These are phyloP conservation scores for Calonectria hongkongensis DNA, from an alignment of 2,329 filamentous ascomycete genomes.

Conservation along the genomic window DNA sequence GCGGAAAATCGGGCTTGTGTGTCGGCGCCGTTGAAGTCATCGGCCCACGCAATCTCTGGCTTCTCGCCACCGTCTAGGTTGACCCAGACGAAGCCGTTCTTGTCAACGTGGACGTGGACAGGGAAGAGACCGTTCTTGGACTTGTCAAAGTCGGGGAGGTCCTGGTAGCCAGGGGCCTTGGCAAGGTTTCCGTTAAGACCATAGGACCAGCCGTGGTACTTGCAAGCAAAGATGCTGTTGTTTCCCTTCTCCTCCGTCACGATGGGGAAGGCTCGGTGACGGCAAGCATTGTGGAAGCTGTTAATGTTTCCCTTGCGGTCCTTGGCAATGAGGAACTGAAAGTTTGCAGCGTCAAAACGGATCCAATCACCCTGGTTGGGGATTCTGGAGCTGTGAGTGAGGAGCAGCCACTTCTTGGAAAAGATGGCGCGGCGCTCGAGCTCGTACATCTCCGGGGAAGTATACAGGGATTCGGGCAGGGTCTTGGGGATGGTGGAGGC, in stretches of 20 bases:
- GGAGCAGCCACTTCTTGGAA: constrained; percentile 73
- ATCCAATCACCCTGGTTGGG: constrained; percentile 74
- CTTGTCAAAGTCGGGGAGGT: constrained; percentile 73
- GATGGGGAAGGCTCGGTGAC: constrained; percentile 77
- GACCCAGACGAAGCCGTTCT: constrained; percentile 74
- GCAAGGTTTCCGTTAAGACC: constrained; percentile 73
- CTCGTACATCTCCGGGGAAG: constrained; percentile 72
- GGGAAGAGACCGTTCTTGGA: constrained; percentile 73
- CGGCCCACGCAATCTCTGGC: constrained; percentile 70
- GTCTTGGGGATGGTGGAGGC: constrained; percentile 56
- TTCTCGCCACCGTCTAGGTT: constrained; percentile 70
- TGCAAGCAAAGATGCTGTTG: constrained; percentile 73
- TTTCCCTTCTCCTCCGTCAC: constrained; percentile 70
- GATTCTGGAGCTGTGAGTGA: constrained; percentile 71
- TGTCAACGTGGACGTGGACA: constrained; percentile 72
- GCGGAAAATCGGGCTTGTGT: constrained; percentile 65
- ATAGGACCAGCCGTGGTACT: constrained; percentile 79
- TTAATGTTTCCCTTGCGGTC: constrained; percentile 72
- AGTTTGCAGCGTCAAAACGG: constrained; percentile 72
- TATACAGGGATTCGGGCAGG: constrained; percentile 72
- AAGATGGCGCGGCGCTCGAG: constrained; percentile 75
- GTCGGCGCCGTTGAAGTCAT: constrained; percentile 70
- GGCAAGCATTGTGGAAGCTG: constrained; percentile 78
- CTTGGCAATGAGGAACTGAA: constrained; percentile 71
- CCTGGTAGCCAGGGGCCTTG: constrained; percentile 76